phyloP scores from a whole-genome alignment of 495 filamentous ascomycete species.

The Neurospora tetraspora region DNA sequence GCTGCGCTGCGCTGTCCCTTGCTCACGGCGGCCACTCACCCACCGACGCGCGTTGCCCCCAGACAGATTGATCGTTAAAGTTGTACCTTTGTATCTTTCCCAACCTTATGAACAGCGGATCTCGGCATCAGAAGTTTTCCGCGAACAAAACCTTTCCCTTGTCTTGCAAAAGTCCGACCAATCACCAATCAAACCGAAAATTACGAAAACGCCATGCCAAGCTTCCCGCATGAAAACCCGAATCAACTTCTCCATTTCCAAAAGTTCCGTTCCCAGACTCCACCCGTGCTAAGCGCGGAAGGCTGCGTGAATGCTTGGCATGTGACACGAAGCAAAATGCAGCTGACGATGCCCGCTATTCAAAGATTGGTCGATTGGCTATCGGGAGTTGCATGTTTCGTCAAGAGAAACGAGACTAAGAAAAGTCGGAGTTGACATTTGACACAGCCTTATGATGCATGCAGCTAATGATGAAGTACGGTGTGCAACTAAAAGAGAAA shows the following conservation, averaged over 20 bases:
- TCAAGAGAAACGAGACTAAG: neutral
- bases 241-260: neutral
- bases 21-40: neutral
- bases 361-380: neutral
- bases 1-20: neutral
- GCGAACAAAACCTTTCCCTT: neutral
- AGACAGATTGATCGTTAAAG: neutral
- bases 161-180: neutral
- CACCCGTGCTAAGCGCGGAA: neutral
- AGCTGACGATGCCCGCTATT: neutral
- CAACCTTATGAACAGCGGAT: neutral
- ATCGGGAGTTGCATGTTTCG: neutral
- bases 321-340: neutral
- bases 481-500: neutral
- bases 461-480: neutral
- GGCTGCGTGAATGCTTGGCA: neutral
- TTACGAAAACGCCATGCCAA: neutral
- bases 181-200: neutral
- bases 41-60: neutral
- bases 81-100: neutral
- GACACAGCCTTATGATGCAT: neutral
- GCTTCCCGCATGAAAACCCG: neutral
- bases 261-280: neutral
- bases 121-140: neutral
- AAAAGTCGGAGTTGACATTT: neutral